phyloP scores from a whole-genome alignment of 768 basidiomycete species.

The Tremella mesenterica region DNA sequence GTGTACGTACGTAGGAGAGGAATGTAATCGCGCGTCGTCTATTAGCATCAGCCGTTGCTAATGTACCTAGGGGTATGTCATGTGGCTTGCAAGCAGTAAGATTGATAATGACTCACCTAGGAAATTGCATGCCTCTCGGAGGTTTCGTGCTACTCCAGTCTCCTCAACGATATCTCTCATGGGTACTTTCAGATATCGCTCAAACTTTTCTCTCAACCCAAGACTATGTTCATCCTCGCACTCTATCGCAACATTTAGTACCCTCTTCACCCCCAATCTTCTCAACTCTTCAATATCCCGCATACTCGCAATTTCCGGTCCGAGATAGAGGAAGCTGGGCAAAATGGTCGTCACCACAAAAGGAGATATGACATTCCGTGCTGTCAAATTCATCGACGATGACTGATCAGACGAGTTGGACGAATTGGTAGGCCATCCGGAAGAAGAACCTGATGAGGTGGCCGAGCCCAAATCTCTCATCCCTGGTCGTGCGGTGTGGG shows the following conservation, averaged over 20 bases:
- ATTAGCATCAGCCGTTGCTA: conserved; percentile 2
- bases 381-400: conserved; percentile 13
- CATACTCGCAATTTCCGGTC: conserved; percentile 68
- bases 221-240: conserved; percentile 71
- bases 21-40: conserved; percentile 89
- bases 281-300: conserved; percentile 70
- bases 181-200: conserved; percentile 74
- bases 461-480: not conserved
- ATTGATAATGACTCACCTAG: conserved; percentile 57
- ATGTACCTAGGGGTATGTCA: not conserved
- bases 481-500: conserved; percentile 2
- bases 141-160: conserved; percentile 69
- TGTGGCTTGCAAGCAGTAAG: no score
- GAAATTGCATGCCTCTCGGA: conserved; percentile 75
- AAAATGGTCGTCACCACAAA: conserved; percentile 87
- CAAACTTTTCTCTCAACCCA: conserved; percentile 60
- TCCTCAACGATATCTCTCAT: conserved; percentile 96
- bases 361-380: conserved; percentile 24
- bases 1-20: conserved; percentile 84
- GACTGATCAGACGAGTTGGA: not conserved
- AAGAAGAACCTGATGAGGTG: not conserved
- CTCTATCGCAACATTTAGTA: conserved; percentile 84
- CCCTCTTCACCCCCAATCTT: conserved; percentile 68
- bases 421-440: not conserved
- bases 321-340: conserved; percentile 81